A percentile compares a stretch with the other conserved stretches of the same genome.
These are phyloP conservation scores for Xylariaceae sp. DNA, from an alignment of 2,329 filamentous ascomycete species.

Conservation along the genomic window DNA sequence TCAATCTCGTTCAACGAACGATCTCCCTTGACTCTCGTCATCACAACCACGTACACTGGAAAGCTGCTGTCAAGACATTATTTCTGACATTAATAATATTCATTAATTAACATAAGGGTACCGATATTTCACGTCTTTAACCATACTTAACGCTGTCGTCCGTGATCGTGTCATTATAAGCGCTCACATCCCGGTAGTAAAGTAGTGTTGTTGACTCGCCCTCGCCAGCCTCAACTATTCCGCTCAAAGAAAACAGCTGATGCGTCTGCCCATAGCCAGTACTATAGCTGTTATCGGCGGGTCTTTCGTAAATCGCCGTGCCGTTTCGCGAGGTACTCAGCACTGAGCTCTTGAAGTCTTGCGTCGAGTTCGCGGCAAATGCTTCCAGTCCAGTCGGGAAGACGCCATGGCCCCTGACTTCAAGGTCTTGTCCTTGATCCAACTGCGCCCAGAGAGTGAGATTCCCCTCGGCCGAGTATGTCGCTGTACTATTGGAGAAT, in stretches of 20 bases:
- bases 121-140: slow-evolving; percentile 1
- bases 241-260: slow-evolving; percentile 54
- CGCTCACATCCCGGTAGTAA: slow-evolving; percentile 52
- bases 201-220: slow-evolving; percentile 34
- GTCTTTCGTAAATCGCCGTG: slow-evolving; percentile 49
- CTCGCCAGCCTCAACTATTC: slow-evolving; percentile 27
- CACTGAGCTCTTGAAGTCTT: slow-evolving; percentile 20
- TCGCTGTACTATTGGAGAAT: slow-evolving; percentile 49
- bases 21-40: no score
- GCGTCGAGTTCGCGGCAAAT: slow-evolving; percentile 34
- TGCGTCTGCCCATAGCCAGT: slow-evolving; percentile 51
- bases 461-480: slow-evolving; percentile 36
- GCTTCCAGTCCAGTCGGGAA: slow-evolving; percentile 59
- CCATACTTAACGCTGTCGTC: slow-evolving; percentile 6
- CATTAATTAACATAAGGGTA: neutral
- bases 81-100: neutral
- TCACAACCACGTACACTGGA: no score
- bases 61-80: no score
- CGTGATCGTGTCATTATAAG: slow-evolving; percentile 24
- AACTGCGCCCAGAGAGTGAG: slow-evolving; percentile 40
- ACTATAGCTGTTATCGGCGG: slow-evolving; percentile 39
- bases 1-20: no score
- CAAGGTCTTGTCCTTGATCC: slow-evolving; percentile 36
- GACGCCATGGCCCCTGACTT: slow-evolving; percentile 34
- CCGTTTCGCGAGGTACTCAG: slow-evolving; percentile 53